Conservation (phyloP, 208 protist genomes). For the Angomonas ambiguus region DNA sequence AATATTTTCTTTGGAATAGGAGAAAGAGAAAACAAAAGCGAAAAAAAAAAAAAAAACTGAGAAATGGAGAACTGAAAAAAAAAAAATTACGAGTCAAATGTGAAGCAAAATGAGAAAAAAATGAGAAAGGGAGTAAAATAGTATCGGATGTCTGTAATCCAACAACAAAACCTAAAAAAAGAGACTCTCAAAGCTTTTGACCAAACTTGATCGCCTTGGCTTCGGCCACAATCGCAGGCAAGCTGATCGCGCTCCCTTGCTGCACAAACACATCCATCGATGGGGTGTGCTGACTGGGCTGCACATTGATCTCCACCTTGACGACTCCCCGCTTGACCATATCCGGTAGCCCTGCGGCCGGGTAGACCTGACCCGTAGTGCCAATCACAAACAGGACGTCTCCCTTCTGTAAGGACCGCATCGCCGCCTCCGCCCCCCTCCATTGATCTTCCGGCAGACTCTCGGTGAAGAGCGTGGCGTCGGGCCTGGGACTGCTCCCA, state of each 20-base stretch:
- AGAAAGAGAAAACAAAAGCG: constrained; percentile 8
- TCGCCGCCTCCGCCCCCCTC: background rate
- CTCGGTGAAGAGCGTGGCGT: constrained; percentile 26
- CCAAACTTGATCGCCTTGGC: background rate
- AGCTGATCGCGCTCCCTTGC: background rate
- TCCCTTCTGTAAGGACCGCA: background rate
- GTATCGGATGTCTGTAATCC: background rate
- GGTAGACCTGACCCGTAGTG: constrained; percentile 25
- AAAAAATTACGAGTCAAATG: background rate
- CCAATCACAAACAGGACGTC: constrained; percentile 25
- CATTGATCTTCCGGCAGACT: constrained; percentile 17
- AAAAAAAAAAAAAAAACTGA: background rate
- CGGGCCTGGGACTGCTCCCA: constrained; percentile 20
- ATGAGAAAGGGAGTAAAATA: constrained; percentile 1
- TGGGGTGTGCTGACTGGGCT: constrained; percentile 11
- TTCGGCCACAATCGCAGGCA: background rate
- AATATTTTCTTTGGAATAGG: background rate
- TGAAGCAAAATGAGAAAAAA: background rate
- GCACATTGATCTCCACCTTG: constrained; percentile 26
- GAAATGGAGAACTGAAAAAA: constrained; percentile 3
- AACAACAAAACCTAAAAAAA: constrained; percentile 18
- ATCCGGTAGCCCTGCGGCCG: constrained; percentile 17
- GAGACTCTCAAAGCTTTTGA: background rate
- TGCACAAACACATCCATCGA: constrained; percentile 20
- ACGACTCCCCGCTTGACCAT: constrained; percentile 9